Conservation (phyloP, 768 basidiomycete species). For the Lactarius sp. region DNA sequence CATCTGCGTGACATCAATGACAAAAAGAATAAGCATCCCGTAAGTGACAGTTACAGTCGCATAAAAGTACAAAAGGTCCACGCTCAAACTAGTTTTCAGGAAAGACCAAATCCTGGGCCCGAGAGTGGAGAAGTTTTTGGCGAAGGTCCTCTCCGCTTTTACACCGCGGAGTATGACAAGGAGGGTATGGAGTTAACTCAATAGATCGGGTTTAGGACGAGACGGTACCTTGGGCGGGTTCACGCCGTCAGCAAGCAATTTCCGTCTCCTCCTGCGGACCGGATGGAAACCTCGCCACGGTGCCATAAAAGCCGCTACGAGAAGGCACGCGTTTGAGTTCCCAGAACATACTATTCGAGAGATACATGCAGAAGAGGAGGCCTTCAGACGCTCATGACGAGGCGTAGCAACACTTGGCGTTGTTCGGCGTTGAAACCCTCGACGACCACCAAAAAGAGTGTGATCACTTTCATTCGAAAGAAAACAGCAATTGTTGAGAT, state of each 20-base stretch:
- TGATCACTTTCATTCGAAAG: neutral
- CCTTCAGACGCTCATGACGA: constrained; percentile 91
- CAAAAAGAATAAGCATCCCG: no score
- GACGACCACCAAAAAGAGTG: constrained; percentile 49
- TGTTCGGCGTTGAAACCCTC: constrained; percentile 33
- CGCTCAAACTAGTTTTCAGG: constrained; percentile 36
- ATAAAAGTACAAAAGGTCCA: neutral
- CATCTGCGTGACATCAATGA: no score
- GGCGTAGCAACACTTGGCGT: constrained; percentile 70
- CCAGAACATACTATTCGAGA: neutral
- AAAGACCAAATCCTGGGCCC: constrained; percentile 90
- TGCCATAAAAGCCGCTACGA: constrained; percentile 73
- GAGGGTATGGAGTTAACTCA: neutral
- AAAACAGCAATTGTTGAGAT: no score
- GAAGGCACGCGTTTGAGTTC: neutral
- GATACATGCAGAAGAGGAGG: constrained; percentile 74
- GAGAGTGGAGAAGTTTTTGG: constrained; percentile 77
- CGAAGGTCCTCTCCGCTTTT: constrained; percentile 56
- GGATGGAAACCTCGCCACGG: constrained; percentile 85
- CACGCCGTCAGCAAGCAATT: constrained; percentile 69
- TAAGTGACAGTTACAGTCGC: neutral
- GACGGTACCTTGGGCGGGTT: constrained; percentile 77
- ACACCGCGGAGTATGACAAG: constrained; percentile 46
- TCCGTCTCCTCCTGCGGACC: constrained; percentile 72
- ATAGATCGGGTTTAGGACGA: neutral